Evolutionary conservation across 148 eudicot genomes (phyloP), one percentile per base, ranked within the genome.

Genomic region (Rhododendron williamsianum): DNA sequence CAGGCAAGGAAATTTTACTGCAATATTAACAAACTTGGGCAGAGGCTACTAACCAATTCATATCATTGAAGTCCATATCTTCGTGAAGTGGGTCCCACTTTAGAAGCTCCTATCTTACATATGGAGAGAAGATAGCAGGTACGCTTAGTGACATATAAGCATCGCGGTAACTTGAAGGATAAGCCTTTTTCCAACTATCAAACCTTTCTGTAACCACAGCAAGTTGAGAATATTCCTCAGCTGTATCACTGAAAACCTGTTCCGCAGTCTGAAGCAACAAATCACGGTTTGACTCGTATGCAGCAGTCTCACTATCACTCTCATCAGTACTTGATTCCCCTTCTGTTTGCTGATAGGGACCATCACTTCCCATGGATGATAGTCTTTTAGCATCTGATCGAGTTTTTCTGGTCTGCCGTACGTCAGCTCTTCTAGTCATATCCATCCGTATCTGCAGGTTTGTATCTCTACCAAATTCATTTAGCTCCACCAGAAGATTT

Each of bases 301-400:
- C 94, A 74, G 87, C 90, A 84, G 89, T 89, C 86, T 94, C 99
- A 86, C 90, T 88, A 76, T 95, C 99, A 81, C 99, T 97, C 84
- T 95, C 99, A 88, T 97, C 99, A 30, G 99, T 95, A 91, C 98
- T 97, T 73, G 96, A 93, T 89, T 97, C 99, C 83, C 99, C 98
- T 87, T 97, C 98, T 85, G 94, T 91, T 86, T 78, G 89, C 86
- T 90, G 92, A 86, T 88, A 79, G 54, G 93, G 86, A 84, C 78
- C 83, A 82, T 86, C 93, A 78, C 43, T 89, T 74, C 86, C 93
- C 87, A 19, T 16, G 84, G 90, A 89, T 45, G 89, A 54, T 81
- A 91, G 86, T 88, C 96, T 93, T 86, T 92, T 93, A 51, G 88
- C 85, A 87, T 94, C 98, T 36, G 93, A 87, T 81, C 89, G 93